Evolutionary conservation across 2,329 filamentous ascomycete species (phyloP), one percentile per base, ranked within the genome.

Genomic region (Diplodia sapinea): DNA sequence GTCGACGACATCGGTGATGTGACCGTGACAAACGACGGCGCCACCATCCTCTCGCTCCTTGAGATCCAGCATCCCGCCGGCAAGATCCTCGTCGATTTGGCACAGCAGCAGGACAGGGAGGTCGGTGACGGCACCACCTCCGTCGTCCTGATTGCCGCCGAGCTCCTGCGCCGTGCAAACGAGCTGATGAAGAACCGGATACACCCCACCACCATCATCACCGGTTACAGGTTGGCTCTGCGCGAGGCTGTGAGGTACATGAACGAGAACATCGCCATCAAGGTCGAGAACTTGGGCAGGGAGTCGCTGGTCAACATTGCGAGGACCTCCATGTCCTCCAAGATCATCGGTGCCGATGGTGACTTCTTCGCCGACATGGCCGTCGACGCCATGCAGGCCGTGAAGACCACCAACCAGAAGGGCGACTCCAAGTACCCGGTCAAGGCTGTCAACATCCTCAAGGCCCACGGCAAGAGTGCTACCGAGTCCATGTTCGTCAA

Each of bases 111-210:
- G 82, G 95, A 99, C 80, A 97, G 96, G 85, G 95, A 99, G 81
- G 95, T 99, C 67, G 95, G 95, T 75, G 95, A 99, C 83, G 95
- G 95, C 74, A 99, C 95, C 59, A 99, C 95, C 26, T 98, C 94
- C 59, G 95, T 99, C 63, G 95, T 99, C 68, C 88, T 99, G 73
- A 97, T 99, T 80, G 95, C 95, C 64, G 92, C 95, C 70, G 95
- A 99, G 84, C 90, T 99, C 72, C 85, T 99, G 76, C 89, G 91
- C 79, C 88, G 95, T 81, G 95, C 89, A 71, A 99, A 99, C 84
- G 95, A 99, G 83, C 87, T 99, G 72, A 96, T 98, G 91, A 97
- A 95, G 86, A 99, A 98, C 88, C 92, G 94, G 80, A 99, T 99
- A 87, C 95, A 99, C 83, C 96, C 95, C 67, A 99, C 95, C 31